A percentile compares a stretch with the other conserved stretches of the same genome.
phyloP scores from a whole-genome alignment of 805 yeast genomes.

The Ogataea neopini region DNA sequence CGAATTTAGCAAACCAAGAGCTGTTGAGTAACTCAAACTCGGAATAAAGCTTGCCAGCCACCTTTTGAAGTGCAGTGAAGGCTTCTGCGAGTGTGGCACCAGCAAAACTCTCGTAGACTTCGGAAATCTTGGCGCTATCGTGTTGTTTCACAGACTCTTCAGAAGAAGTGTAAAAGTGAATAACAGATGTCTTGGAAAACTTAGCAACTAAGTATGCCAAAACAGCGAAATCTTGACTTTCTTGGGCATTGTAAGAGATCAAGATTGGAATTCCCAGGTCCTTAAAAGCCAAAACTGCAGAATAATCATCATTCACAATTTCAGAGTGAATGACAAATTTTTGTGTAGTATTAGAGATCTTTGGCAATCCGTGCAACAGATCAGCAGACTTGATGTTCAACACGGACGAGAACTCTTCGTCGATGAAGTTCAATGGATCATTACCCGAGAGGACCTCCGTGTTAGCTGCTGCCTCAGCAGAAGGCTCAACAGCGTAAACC shows the following conservation, averaged over 20 bases:
- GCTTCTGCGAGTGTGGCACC: slow-evolving; percentile 35
- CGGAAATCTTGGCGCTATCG: slow-evolving; percentile 8
- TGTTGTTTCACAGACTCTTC: slow-evolving; percentile 10
- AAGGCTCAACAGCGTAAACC: slow-evolving; percentile 19
- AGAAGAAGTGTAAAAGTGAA: slow-evolving; percentile 60
- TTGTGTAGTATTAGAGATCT: slow-evolving; percentile 40
- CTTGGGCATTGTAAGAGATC: slow-evolving; percentile 62
- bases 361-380: slow-evolving; percentile 61
- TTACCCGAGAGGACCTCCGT: slow-evolving; percentile 37
- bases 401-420: slow-evolving; percentile 40
- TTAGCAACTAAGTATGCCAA: slow-evolving; percentile 60
- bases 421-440: slow-evolving; percentile 54
- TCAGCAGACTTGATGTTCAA: slow-evolving; percentile 55
- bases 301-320: slow-evolving; percentile 61
- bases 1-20: slow-evolving; percentile 27
- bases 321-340: slow-evolving; percentile 61
- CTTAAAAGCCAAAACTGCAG: slow-evolving; percentile 68
- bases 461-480: slow-evolving; percentile 1
- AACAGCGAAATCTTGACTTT: slow-evolving; percentile 53
- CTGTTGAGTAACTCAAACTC: slow-evolving; percentile 40
- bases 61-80: slow-evolving; percentile 33
- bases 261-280: slow-evolving; percentile 65
- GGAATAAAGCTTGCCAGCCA: slow-evolving; percentile 33
- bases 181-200: slow-evolving; percentile 52
- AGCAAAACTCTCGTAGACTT: slow-evolving; percentile 21